Evolutionary conservation across 768 basidiomycete genomes (phyloP).

Genomic region (Rhodotorula babjevae): DNA sequence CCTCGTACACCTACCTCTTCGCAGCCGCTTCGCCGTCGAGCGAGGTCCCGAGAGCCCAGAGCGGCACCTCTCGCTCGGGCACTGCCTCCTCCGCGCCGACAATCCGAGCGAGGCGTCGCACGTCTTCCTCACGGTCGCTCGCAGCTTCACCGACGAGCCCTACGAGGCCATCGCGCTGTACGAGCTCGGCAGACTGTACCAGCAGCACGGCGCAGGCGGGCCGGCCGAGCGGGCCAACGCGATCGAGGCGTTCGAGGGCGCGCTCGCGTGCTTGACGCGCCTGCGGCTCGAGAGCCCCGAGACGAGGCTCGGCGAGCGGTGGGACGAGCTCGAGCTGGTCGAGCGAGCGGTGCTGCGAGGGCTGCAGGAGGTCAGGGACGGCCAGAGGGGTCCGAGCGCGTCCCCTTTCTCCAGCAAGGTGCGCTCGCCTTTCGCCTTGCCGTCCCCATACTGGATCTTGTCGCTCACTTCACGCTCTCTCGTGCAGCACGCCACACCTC

Average conservation of each 20-base stretch:
- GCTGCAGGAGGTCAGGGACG: not conserved
- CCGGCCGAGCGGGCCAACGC: not conserved
- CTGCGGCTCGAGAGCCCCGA: not conserved
- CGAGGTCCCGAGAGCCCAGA: not conserved
- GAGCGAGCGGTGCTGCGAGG: not conserved
- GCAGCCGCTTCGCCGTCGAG: not conserved
- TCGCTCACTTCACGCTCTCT: not conserved
- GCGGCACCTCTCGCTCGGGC: not conserved
- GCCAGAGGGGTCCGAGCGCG: no score
- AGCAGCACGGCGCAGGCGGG: not conserved
- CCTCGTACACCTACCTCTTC: no score
- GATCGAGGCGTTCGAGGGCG: not conserved
- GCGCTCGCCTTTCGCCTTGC: not conserved
- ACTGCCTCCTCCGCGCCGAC: not conserved
- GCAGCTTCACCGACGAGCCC: not conserved
- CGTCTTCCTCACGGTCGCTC: not conserved
- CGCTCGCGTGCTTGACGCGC: not conserved
- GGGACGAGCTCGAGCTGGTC: constrained; percentile 3
- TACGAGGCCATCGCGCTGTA: constrained; percentile 6
- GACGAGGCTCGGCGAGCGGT: not conserved
- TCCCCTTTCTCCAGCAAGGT: not conserved
- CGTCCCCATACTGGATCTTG: no score
- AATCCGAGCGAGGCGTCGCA: not conserved
- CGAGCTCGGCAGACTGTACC: not conserved
- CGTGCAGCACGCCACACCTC: not conserved